Base-by-base conservation (phyloP, 352 stramenopile species). In the Peronospora destructor region DNA sequence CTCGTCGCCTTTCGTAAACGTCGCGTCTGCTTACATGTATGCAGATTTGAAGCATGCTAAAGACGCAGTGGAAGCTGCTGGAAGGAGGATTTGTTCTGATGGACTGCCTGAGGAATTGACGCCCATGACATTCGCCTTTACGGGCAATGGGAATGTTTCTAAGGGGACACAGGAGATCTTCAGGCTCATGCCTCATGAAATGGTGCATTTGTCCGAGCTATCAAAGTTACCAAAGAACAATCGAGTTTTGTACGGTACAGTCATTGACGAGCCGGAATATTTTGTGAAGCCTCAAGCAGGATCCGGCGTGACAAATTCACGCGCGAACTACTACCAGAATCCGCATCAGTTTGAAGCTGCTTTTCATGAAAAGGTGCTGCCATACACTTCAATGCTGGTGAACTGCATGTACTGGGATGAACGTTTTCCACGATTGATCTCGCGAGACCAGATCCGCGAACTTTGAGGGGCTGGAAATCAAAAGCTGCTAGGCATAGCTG, bases 361-460 rank as follows among this genome's bases (percentile, higher is more conserved):
- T 26, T 98, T 98, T 71, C 81, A 96, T 46, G 64, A 95, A 52
- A 82, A 73, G 14, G 68, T 98, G 46, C 76, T 90, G 37, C 91
- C 91, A 4, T 82, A 97, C 57, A 73, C 80, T 45, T 96, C 90
- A 29, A 92, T 97, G 56, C 62, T 98, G 17, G 75, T 98, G 39
- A 98, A 98, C 71, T 91, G 89, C 59, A 97, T 97, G 65, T 98
- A 98, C 70, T 98, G 95, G 95, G 94, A 98, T 48, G 75, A 96
- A 43, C 79, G 89, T 4, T 94, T 93, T 64, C 94, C 95, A 21
- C 72, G 93, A n/a, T 53, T 98, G 17, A 64, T 98, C 36, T 97
- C 90, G 7, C 89, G 93, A 36, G 58, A 95, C 42, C 85, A 98
- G 54, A 80, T 97, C 16, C 67, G 78, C 26, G 53, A 85, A 5